phyloP scores from a whole-genome alignment of 2,329 filamentous ascomycete genomes.

The Elsinoe fawcettii region DNA sequence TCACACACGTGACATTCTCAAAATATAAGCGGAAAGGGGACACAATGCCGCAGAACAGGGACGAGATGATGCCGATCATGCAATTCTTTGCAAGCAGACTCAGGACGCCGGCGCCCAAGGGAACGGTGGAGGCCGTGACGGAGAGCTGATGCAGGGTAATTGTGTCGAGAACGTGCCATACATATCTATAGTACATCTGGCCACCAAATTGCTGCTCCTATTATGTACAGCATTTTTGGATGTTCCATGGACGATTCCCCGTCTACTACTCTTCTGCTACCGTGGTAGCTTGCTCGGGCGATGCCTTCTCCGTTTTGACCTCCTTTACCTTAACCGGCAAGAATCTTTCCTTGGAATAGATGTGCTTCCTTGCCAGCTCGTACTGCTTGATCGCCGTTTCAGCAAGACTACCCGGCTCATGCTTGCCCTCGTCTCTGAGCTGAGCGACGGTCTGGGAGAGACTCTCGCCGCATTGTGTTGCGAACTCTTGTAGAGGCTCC shows the following conservation, averaged over 20 bases:
- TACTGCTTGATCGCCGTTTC: conserved; percentile 24
- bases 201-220: neutral
- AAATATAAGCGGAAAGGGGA: conserved; percentile 65
- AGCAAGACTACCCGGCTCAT: conserved; percentile 23
- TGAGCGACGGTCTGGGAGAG: conserved; percentile 21
- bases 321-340: neutral
- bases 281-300: neutral
- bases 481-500: conserved; percentile 21
- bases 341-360: conserved; percentile 1
- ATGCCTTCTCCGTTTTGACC: neutral
- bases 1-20: conserved; percentile 53
- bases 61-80: conserved; percentile 89
- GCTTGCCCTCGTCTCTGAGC: conserved; percentile 21
- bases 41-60: conserved; percentile 71
- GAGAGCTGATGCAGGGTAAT: neutral
- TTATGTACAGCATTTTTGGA: neutral
- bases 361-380: conserved; percentile 2
- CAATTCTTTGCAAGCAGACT: conserved; percentile 66
- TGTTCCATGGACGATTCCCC: neutral
- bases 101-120: conserved; percentile 44
- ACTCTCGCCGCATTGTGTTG: conserved; percentile 23
- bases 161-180: neutral
- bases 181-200: neutral
- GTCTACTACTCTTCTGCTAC: neutral
- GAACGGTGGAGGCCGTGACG: conserved; percentile 41